These are phyloP conservation scores for Artemisia argyi DNA, from an alignment of 129 eudicot genomes.

Conservation along the genomic window DNA sequence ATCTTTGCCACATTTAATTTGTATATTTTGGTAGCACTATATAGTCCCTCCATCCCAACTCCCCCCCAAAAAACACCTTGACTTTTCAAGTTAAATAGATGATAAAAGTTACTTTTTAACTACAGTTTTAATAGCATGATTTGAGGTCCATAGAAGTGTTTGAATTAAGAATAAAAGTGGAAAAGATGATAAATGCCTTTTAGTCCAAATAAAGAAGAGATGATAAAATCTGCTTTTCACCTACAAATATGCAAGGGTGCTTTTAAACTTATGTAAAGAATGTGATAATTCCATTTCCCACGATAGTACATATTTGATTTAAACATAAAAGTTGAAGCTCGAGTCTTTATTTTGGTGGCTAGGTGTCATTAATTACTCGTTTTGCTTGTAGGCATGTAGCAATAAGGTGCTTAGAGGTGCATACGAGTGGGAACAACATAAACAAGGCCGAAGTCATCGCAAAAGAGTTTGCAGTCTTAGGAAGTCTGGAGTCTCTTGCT, in stretches of 20 bases:
- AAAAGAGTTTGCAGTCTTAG: conserved; percentile 64
- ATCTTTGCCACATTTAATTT: too few species aligned
- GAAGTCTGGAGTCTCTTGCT: conserved; percentile 48
- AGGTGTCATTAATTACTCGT: background rate
- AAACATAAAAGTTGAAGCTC: background rate
- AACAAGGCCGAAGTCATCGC: conserved; percentile 77
- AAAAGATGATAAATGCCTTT: too few species aligned
- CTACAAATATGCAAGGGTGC: too few species aligned
- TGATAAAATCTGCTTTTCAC: too few species aligned
- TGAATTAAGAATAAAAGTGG: background rate
- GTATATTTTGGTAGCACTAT: background rate
- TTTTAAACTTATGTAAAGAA: too few species aligned
- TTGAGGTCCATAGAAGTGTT: background rate
- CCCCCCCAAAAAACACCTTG: background rate
- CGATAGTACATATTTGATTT: too few species aligned
- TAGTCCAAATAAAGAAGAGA: too few species aligned
- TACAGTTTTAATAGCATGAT: background rate
- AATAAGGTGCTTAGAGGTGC: conserved; percentile 89
- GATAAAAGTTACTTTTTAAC: too few species aligned
- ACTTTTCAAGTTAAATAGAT: conserved; percentile 5
- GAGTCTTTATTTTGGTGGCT: background rate
- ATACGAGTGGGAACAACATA: conserved; percentile 94
- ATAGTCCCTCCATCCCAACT: background rate
- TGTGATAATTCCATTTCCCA: too few species aligned
- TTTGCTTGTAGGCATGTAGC: conserved; percentile 67